These are phyloP conservation scores for Globisporangium solare DNA, from an alignment of 352 stramenopile species.

Conservation along the genomic window DNA sequence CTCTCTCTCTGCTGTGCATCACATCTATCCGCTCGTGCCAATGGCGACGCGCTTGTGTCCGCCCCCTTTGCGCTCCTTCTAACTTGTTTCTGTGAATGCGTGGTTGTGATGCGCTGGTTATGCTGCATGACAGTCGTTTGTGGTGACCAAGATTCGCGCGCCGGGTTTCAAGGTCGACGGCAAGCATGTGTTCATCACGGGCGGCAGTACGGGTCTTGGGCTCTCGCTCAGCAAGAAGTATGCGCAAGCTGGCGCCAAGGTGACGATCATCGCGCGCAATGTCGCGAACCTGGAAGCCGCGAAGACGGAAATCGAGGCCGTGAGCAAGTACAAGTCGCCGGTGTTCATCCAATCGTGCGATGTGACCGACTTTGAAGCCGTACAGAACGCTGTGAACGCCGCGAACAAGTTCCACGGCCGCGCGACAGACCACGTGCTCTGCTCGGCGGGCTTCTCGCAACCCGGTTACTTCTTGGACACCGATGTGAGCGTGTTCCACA, in stretches of 20 bases:
- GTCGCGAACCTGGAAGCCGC: constrained; percentile 54
- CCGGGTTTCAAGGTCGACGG: constrained; percentile 69
- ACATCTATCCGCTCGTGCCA: background rate
- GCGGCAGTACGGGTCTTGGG: constrained; percentile 64
- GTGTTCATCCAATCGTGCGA: constrained; percentile 78
- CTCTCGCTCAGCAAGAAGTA: constrained; percentile 68
- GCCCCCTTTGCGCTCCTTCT: background rate
- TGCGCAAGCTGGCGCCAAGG: constrained; percentile 57
- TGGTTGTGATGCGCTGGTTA: background rate
- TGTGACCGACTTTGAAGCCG: constrained; percentile 53
- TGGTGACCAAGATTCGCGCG: constrained; percentile 53
- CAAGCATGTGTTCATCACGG: constrained; percentile 69
- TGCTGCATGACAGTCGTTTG: constrained; percentile 34
- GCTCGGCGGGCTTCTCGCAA: constrained; percentile 49
- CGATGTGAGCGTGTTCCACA: constrained; percentile 61
- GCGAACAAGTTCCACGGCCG: constrained; percentile 67
- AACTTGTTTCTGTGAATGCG: constrained; percentile 6
- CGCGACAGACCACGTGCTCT: constrained; percentile 68
- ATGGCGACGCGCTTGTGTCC: constrained; percentile 1
- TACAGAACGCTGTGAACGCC: constrained; percentile 55
- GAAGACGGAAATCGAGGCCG: constrained; percentile 53
- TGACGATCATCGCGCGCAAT: constrained; percentile 66
- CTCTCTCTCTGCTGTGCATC: background rate
- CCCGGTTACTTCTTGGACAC: constrained; percentile 78
- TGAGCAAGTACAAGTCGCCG: constrained; percentile 24